Conservation (phyloP, 2,329 filamentous ascomycete species). For the Thelonectria blattea region DNA sequence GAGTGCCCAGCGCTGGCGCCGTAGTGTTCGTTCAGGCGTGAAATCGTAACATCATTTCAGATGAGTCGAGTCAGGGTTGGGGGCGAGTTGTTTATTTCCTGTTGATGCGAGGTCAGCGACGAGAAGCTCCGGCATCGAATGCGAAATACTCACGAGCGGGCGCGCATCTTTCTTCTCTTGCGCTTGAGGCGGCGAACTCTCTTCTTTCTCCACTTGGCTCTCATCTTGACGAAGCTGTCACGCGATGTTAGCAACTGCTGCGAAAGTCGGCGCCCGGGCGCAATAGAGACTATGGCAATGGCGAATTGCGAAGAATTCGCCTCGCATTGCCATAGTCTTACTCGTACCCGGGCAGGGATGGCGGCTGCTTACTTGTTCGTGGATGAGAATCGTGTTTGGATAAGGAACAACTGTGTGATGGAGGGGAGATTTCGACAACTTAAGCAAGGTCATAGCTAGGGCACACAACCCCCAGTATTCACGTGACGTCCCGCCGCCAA, state of each 20-base stretch:
- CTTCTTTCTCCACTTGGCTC: conserved; percentile 99
- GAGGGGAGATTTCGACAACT: conserved; percentile 39
- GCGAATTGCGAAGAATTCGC: conserved; percentile 18
- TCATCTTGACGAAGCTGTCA: conserved; percentile 64
- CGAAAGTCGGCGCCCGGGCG: not conserved
- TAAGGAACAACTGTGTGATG: conserved; percentile 45
- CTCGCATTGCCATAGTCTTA: conserved; percentile 16
- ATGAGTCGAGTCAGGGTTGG: conserved; percentile 61
- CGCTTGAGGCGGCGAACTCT: conserved; percentile 97
- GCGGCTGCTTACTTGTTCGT: conserved; percentile 46
- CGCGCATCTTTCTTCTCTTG: conserved; percentile 99
- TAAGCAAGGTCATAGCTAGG: conserved; percentile 44
- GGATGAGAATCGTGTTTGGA: conserved; percentile 55
- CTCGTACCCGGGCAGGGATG: conserved; percentile 18
- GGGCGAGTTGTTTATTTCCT: conserved; percentile 73
- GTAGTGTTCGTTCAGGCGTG: conserved; percentile 38
- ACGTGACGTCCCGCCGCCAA: conserved; percentile 38
- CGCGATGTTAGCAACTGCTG: conserved; percentile 30
- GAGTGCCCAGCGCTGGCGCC: conserved; percentile 38
- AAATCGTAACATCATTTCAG: conserved; percentile 48
- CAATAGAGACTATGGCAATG: conserved; percentile 14
- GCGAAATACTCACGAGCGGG: conserved; percentile 78
- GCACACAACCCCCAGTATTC: conserved; percentile 45
- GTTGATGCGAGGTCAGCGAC: conserved; percentile 42
- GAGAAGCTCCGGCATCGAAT: not conserved